Base-by-base conservation (phyloP, 768 basidiomycete species). In the Mycena chlorophos region DNA sequence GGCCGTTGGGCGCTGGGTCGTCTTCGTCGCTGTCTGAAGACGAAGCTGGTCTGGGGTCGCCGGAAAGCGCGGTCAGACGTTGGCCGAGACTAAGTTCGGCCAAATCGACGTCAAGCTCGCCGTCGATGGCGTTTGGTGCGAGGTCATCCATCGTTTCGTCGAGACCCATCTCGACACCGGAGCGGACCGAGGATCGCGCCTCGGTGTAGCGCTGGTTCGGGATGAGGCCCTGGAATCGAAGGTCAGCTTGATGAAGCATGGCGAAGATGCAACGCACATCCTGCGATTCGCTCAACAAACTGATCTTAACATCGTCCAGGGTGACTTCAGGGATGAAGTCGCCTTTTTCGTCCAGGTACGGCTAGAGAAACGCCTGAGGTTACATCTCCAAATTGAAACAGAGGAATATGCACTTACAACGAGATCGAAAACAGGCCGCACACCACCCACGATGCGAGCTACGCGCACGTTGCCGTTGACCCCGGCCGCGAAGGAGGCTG, bases 21-120 rank as follows among this genome's bases (percentile, higher is more conserved):
- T 77, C 75, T 16, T 75, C 75, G 16, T 78, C 75, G 53, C 81
- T 84, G 46, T 79, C 80, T 37, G 81, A 82, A 2, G 76, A 72
- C 16, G 68, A 63, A 4, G 69, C 69, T 31, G 56, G 71, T 34
- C 69, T 71, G 19, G 71, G 69, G n/a, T 73, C 79, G 40, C 86
- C 85, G 27, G 83, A 80, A 19, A 91, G 71, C 17, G 88, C 89
- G 1, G 89, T 87, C 50, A 98, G 76, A 14, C 94, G 83, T 71
- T 98, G 91, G 4, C 95, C 96, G 3, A 98, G 82, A 37, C 90
- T 92, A 14, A 95, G 80, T 70, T 98, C 95, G 2, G 94, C 94
- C 48, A 94, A 78, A 67, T 96, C 85, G 10, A 87, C 85, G 60
- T 93, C 89, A 10, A 94, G 78, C 30, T 83, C 72, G 26, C 91